phyloP scores from a whole-genome alignment of 306 rosid species.

The Clitoria ternatea region DNA sequence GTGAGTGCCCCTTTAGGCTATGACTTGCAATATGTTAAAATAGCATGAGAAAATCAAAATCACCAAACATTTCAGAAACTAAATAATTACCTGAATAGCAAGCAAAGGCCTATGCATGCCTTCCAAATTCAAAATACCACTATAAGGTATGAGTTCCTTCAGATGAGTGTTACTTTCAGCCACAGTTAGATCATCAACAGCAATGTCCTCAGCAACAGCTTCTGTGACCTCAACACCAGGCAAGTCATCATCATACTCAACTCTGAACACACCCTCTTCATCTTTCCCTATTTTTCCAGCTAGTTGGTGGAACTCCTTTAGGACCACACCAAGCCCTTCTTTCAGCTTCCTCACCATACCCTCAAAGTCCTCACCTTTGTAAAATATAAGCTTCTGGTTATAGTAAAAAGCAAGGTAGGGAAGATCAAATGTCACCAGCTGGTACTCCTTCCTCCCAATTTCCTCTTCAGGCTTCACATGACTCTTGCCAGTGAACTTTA shows the following conservation, averaged over 20 bases:
- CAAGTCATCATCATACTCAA: slow-evolving; percentile 65
- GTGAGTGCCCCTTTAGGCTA: not conserved
- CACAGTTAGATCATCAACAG: slow-evolving; percentile 53
- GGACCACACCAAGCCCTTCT: slow-evolving; percentile 53
- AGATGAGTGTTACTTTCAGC: slow-evolving; percentile 55
- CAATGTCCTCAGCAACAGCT: slow-evolving; percentile 53
- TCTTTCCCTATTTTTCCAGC: slow-evolving; percentile 87
- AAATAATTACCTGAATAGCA: slow-evolving; percentile 66
- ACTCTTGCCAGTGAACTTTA: slow-evolving; percentile 46
- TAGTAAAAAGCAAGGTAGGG: slow-evolving; percentile 93
- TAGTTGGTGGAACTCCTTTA: slow-evolving; percentile 69
- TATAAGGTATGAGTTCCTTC: slow-evolving; percentile 67
- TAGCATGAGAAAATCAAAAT: not conserved
- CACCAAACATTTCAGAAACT: not conserved
- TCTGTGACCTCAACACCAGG: slow-evolving; percentile 70
- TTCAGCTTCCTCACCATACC: slow-evolving; percentile 63
- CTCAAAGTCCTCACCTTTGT: slow-evolving; percentile 55
- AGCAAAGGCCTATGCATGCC: slow-evolving; percentile 77
- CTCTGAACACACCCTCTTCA: slow-evolving; percentile 81
- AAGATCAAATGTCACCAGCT: slow-evolving; percentile 80
- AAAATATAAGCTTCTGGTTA: slow-evolving; percentile 82
- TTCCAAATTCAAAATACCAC: slow-evolving; percentile 71
- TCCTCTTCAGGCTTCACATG: slow-evolving; percentile 59
- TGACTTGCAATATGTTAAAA: not conserved
- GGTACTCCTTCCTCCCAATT: slow-evolving; percentile 65